Percentiles rank a stretch among this genome's conserved stretches.
These are phyloP conservation scores for Cutaneotrichosporon sp. DNA, from an alignment of 1,284 basidiomycete species.

Conservation along the genomic window DNA sequence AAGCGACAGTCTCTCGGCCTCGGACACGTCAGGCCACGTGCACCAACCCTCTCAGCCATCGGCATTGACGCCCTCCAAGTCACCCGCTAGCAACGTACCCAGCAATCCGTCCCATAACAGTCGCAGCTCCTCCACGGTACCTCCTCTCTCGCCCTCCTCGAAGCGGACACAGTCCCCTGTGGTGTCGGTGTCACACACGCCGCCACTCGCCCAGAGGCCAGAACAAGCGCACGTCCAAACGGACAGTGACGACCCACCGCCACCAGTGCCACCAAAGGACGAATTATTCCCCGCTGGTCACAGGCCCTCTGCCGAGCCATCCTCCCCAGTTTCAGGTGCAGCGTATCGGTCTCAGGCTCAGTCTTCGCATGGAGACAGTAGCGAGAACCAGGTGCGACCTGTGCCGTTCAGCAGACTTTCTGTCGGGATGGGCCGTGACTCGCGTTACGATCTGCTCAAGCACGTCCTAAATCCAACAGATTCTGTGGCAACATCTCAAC, in stretches of 20 bases:
- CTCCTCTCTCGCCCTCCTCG: background rate
- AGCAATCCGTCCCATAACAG: background rate
- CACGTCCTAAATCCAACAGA: slow-evolving; percentile 4
- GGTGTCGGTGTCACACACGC: background rate
- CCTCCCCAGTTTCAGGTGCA: background rate
- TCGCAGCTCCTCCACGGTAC: background rate
- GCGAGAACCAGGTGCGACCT: background rate
- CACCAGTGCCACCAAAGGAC: slow-evolving; percentile 3
- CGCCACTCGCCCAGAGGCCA: background rate
- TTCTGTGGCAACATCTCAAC: background rate
- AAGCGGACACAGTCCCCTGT: background rate
- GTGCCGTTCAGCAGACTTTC: background rate
- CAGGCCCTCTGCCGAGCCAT: background rate
- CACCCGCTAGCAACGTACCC: background rate
- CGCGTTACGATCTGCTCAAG: background rate
- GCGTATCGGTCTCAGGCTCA: background rate
- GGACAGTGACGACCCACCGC: background rate
- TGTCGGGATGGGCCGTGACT: background rate
- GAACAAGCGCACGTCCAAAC: background rate
- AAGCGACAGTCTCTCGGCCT: background rate
- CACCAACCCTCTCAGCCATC: background rate
- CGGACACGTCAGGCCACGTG: background rate
- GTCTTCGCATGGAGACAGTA: background rate
- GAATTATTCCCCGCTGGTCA: background rate
- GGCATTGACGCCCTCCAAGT: background rate